These are phyloP conservation scores for Penicillium lividum DNA, from an alignment of 495 filamentous ascomycete species.

Conservation along the genomic window DNA sequence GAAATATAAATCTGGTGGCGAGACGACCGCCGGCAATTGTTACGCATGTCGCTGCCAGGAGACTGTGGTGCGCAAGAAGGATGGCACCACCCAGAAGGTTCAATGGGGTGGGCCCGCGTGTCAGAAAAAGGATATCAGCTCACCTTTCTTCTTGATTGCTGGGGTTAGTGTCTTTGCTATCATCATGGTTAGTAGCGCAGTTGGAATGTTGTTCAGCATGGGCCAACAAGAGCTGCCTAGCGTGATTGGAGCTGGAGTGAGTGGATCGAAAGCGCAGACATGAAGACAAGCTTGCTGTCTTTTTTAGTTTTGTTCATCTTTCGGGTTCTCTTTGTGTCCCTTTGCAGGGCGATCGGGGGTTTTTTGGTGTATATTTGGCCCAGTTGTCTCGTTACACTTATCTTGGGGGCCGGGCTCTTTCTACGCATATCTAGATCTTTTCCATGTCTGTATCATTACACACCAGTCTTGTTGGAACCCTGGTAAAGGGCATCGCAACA, in stretches of 20 bases:
- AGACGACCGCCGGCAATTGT: conserved; percentile 52
- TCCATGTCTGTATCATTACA: not conserved
- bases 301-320: not conserved
- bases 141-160: conserved; percentile 80
- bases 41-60: conserved; percentile 73
- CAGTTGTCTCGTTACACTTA: not conserved
- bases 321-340: not conserved
- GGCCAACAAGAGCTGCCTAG: conserved; percentile 79
- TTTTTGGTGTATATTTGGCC: conserved; percentile 1
- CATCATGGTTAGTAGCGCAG: conserved; percentile 59
- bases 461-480: not conserved
- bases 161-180: conserved; percentile 67
- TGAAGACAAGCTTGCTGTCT: not conserved
- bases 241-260: conserved; percentile 85
- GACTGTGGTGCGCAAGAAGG: conserved; percentile 47
- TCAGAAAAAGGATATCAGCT: conserved; percentile 88
- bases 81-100: conserved; percentile 50
- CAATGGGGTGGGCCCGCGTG: conserved; percentile 84
- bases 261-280: conserved; percentile 45
- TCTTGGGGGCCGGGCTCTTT: not conserved
- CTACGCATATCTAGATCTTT: not conserved
- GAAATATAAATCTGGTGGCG: conserved; percentile 50
- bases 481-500: not conserved
- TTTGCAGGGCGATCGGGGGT: not conserved
- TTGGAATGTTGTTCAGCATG: conserved; percentile 76